Conservation (phyloP, 768 basidiomycete species). For the Mycena amicta region DNA sequence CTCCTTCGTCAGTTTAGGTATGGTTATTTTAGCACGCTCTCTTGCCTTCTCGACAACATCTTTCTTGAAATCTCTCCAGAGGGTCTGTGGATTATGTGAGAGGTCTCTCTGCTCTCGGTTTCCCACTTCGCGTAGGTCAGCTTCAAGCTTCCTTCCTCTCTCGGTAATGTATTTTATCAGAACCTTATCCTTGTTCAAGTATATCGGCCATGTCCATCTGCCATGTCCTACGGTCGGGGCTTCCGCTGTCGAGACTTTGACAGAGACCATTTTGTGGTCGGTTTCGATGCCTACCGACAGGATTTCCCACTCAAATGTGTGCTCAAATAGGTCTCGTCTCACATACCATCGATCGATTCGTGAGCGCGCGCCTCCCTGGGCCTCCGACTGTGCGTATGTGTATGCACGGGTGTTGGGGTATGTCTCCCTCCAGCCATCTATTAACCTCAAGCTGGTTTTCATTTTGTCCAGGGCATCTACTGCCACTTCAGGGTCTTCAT, state of each 20-base stretch:
- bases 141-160: background rate
- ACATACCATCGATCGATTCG: slow-evolving; percentile 40
- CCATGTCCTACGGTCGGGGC: slow-evolving; percentile 34
- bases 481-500: slow-evolving; percentile 19
- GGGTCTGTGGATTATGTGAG: background rate
- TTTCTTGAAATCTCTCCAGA: background rate
- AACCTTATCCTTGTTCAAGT: slow-evolving; percentile 24
- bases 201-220: slow-evolving; percentile 31
- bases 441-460: slow-evolving; percentile 17
- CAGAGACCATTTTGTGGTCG: slow-evolving; percentile 37
- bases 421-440: slow-evolving; percentile 36
- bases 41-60: background rate
- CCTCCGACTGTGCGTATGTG: slow-evolving; percentile 28
- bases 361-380: slow-evolving; percentile 23
- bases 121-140: background rate
- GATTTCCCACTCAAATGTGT: slow-evolving; percentile 30
- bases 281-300: slow-evolving; percentile 20
- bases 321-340: slow-evolving; percentile 7
- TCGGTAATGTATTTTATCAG: background rate
- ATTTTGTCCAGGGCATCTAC: slow-evolving; percentile 24
- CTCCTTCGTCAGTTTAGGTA: background rate
- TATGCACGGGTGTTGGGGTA: slow-evolving; percentile 25
- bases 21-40: background rate
- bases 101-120: background rate
- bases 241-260: slow-evolving; percentile 18